Percentiles rank a stretch among this genome's conserved stretches.
Conservation (phyloP, 805 yeast species). For the Danielozyma ontarioensis region DNA sequence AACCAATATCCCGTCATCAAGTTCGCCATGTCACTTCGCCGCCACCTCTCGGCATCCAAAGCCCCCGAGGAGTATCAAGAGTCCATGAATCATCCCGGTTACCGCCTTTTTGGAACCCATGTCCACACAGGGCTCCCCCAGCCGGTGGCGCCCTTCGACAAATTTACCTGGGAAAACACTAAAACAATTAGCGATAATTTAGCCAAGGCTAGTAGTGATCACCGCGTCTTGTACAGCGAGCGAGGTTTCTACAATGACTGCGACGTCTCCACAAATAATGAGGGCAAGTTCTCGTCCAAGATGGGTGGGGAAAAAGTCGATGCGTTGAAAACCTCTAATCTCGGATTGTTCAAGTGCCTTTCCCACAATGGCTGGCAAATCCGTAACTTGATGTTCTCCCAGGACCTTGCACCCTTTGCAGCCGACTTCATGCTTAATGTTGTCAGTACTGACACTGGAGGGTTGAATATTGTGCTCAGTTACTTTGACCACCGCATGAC, state of each 20-base stretch:
- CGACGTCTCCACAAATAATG: constrained; percentile 11
- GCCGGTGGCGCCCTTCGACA: constrained; percentile 22
- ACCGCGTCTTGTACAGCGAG: constrained; percentile 17
- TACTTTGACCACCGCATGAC: constrained; percentile 25
- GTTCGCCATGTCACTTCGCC: constrained; percentile 31
- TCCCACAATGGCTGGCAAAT: constrained; percentile 18
- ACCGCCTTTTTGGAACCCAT: constrained; percentile 26
- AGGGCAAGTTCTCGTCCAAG: constrained; percentile 14
- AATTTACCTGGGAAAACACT: constrained; percentile 31
- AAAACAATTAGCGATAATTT: constrained; percentile 15
- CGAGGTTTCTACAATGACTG: constrained; percentile 14
- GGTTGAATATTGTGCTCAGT: constrained; percentile 30
- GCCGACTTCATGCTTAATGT: constrained; percentile 30
- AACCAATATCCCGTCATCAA: constrained; percentile 17
- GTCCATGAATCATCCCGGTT: constrained; percentile 11
- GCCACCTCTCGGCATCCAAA: constrained; percentile 13
- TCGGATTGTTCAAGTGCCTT: constrained; percentile 21
- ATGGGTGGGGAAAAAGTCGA: constrained; percentile 26
- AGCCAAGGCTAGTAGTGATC: constrained; percentile 13
- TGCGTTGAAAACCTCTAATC: constrained; percentile 29
- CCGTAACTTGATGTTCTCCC: constrained; percentile 29
- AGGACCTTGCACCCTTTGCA: constrained; percentile 29
- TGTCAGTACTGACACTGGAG: constrained; percentile 25
- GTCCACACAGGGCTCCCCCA: constrained; percentile 31
- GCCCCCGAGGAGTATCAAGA: constrained; percentile 12